A percentile compares a stretch with the other conserved stretches of the same genome.
These are phyloP conservation scores for Gracilaria gracilis DNA, from an alignment of 23 red algal genomes.

Conservation along the genomic window DNA sequence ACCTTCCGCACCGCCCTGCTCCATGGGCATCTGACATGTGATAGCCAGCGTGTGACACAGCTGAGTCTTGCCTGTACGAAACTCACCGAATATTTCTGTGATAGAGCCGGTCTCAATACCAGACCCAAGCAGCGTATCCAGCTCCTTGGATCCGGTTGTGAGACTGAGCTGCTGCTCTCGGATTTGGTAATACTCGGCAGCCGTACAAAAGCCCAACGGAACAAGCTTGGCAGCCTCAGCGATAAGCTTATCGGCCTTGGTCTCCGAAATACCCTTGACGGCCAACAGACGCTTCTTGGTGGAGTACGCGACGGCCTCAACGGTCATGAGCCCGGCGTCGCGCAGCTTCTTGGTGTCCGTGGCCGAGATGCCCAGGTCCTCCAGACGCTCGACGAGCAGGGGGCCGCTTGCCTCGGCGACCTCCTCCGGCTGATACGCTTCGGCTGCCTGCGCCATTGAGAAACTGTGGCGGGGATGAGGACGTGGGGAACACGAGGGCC, in stretches of 20 bases:
- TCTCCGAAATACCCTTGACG: constrained; percentile 95
- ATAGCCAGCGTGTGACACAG: constrained; percentile 94
- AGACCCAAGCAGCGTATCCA: constrained; percentile 87
- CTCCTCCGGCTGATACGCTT: constrained; percentile 68
- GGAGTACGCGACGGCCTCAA: constrained; percentile 95
- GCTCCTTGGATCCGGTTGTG: constrained; percentile 93
- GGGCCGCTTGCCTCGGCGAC: constrained; percentile 71
- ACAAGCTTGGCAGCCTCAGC: constrained; percentile 91
- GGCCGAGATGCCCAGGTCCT: constrained; percentile 86
- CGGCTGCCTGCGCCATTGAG: constrained; percentile 52
- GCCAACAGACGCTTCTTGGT: constrained; percentile 87
- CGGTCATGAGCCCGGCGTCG: constrained; percentile 92
- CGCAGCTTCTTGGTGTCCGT: constrained; percentile 98
- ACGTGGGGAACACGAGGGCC: neutral
- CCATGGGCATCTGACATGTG: constrained; percentile 96
- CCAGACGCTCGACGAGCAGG: constrained; percentile 79
- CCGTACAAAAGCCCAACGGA: constrained; percentile 90
- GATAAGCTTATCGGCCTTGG: constrained; percentile 97
- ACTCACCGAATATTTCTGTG: constrained; percentile 99
- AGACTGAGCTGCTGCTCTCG: constrained; percentile 84
- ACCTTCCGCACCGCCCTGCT: constrained; percentile 92
- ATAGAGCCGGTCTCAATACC: constrained; percentile 98
- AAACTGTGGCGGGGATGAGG: neutral
- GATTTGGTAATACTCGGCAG: constrained; percentile 75
- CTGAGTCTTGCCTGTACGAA: constrained; percentile 97